Evolutionary conservation across 2,329 filamentous ascomycete genomes (phyloP), one percentile per base, ranked within the genome.

Genomic region (Lachnellula cervina): DNA sequence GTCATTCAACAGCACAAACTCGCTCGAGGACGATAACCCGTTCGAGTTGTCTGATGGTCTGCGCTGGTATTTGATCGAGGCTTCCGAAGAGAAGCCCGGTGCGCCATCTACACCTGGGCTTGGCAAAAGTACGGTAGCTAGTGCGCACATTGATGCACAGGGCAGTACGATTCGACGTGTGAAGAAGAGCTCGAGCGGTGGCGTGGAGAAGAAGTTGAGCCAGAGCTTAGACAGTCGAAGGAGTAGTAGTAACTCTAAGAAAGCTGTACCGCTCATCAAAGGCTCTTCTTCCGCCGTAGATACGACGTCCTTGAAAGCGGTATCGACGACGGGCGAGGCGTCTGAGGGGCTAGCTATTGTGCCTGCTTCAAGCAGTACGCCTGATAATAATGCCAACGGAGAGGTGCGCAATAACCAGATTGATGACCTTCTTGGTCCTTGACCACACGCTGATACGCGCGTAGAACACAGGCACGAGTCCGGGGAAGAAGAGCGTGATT

Each of bases 41-140:
- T 99, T 99, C 71, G 92, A 97, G 66, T 80, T 99, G 13, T 96
- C 91, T 0, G 94, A 99, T 66, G 94, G 94, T 3, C 76, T 99
- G 48, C 85, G 93, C 35, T 99, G 94, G 94, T 97, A 97, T 72
- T 81, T 99, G 5, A 86, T 99, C 37, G 93, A 99, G 69, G 94
- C 94, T 0, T 80, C 83, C 2, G 94, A 99, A 72, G 94, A 99
- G 72, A 97, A 96, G 68, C 84, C 90, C 0, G 88, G 88, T 1
- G 92, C 91, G 43, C 94, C 94, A 0, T 87, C 88, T n/a, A 97
- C 93, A 0, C 93, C 94, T 0, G 92, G 93, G 0, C 80, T 96
- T 53, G 90, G 89, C 40, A 96, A 96, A 71, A 92, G 87, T 62
- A 97, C 94, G 0, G 92, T 97, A 16, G 90, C 90, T 13, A 87